Base-by-base conservation (phyloP, 257 asterid genomes). In the Forsythia suspensa region DNA sequence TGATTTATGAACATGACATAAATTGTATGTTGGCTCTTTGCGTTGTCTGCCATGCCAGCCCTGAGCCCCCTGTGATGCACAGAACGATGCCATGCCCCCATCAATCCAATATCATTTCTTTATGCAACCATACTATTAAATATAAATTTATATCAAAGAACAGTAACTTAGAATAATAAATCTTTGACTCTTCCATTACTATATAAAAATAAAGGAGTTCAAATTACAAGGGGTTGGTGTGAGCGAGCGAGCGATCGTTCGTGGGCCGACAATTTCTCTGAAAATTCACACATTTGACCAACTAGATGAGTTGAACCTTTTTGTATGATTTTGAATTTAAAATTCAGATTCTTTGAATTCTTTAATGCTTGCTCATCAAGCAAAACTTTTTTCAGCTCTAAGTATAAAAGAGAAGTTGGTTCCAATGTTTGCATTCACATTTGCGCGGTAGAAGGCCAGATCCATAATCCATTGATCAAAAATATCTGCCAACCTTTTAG, bases 361-460 rank as follows among this genome's bases (percentile, higher is more conserved):
- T 48, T 2, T 3, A 8, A 13, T n/a, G 36, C 59, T 70, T 77
- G 55, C 76, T 77, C 76, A 70, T 1, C 71, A 77, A 77, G 76
- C 42, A 38, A 68, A 6, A 1, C 15, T 29, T 57, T 6, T 59
- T 75, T 40, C 24, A 66, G 3, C 66, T 44, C 37, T 0, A 44
- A 41, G 52, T 29, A 46, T 46, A 72, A 72, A 43, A 43, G 8
- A 4, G 12, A 34, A 1, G 52, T 70, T 38, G 39, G 44, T 69
- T 69, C 67, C 67, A 59, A 20, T 11, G 10, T 55, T 55, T 55
- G 29, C 66, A 16, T 57, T 57, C 66, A 18, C 29, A 57, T n/a
- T 55, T 13, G 57, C 57, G n/a, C n/a, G 3, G 34, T 29, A 29
- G 34, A 29, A 29, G 34, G 34, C 34, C 34, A 29, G 34, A 29